Evolutionary conservation across 495 filamentous ascomycete species (phyloP), one percentile per base, ranked within the genome.

Genomic region (Chaetomidium leptoderma): DNA sequence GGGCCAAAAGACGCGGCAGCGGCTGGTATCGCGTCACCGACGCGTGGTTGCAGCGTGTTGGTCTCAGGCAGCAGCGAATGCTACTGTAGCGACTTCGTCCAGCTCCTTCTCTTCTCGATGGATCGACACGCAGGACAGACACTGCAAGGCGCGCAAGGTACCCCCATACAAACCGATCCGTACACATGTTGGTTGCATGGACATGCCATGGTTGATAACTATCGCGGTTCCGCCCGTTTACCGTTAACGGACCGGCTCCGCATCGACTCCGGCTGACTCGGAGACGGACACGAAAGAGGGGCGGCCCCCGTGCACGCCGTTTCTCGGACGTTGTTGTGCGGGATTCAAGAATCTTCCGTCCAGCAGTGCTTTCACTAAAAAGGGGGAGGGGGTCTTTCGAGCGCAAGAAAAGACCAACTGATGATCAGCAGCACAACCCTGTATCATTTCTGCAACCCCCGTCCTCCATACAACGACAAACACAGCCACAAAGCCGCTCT

Each of bases 21-120:
- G 23, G 30, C 27, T 30, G 39, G 51, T 13, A 46, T 27, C 45
- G 54, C 54, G 54, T 49, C n/a, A 17, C 32, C 23, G 36, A 50
- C 54, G 45, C 54, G 54, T 39, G 2, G 30, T 55, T 56, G 32
- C 33, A 47, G 8, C 14, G 23, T 9, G n/a, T n/a, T n/a, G 26
- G 44, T 45, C 17, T 21, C 45, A 49, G 54, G 54, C 54, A 47
- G 42, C 53, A 55, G 42, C 19, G n/a, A 27, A 37, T 55, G 42
- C 53, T 35, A 36, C 40, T 8, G 4, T 16, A 10, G 36, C 39
- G 17, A 19, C 11, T 29, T 40, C 48, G 13, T 32, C 3, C 11
- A 46, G 44, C 33, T 37, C 19, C 21, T 17, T 14, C 26, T 23
- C 32, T 1, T 27, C 35, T 17, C 21, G 33, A 40, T 36, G 32